Base-by-base conservation (phyloP, 371 early-diverging fungal species). In the Amoeboaphelidium occidentale region DNA sequence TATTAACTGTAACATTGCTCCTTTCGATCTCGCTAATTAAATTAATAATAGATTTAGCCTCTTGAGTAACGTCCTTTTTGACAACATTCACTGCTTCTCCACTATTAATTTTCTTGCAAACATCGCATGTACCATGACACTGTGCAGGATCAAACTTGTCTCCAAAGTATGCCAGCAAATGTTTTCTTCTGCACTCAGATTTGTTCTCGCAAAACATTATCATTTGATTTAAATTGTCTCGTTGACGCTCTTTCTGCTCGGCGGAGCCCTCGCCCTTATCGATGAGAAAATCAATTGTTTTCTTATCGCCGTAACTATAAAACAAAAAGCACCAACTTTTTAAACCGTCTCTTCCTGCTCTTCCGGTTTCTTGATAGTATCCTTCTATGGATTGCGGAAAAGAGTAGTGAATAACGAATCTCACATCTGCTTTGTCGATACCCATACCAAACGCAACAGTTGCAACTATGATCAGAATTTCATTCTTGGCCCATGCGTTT, bases 291-390 rank as follows among this genome's bases (percentile, higher is more conserved):
- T 73, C 71, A 48, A 70, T 61, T 1, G 56, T 59, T 39, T 17
- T 25, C 55, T 79, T 87, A 67, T 98, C 98, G 1, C 58, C 58
- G 62, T 76, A 89, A 0, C 63, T 58, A 60, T 91, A 98, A 54
- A 76, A 98, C 24, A 99, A 54, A 0, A 94, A 65, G 63, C 97
- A 98, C 1, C 66, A 63, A 1, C 90, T 78, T 43, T 73, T 67
- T 28, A 75, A 57, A 3, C 97, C 96, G 71, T 99, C 99, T 25
- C 99, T 78, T 6, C 98, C 98, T 0, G 98, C 99, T 23, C 98
- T 76, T 0, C 99, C 98, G 0, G 93, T 96, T 63, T 98, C 98
- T 64, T 99, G 99, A 56, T 99, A 99, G 57, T 98, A 99, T 0
- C 94, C 96, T 64, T 99, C 99, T 2, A 99, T 55, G 13, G 85